Percentiles rank a stretch among this genome's conserved stretches.
These are phyloP conservation scores for Jamesozyma hellenica DNA, from an alignment of 805 yeast genomes.

Conservation along the genomic window DNA sequence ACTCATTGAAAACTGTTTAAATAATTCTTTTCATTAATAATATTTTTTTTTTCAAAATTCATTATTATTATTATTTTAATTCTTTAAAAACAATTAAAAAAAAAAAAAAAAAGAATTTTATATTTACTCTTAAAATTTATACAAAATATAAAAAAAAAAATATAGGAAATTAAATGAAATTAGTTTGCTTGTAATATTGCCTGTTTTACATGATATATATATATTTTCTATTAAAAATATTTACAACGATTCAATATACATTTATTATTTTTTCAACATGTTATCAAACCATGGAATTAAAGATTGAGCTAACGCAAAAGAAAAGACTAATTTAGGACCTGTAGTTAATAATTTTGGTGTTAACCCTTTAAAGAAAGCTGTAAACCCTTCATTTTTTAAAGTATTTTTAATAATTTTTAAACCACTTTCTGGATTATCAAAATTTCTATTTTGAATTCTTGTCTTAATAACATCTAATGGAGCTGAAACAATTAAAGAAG, in stretches of 20 bases:
- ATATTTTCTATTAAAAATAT: no score
- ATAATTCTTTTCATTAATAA: no score
- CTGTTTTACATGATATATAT: no score
- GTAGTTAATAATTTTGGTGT: slow-evolving; percentile 94
- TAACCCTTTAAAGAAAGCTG: slow-evolving; percentile 91
- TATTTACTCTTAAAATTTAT: no score
- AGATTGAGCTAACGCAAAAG: slow-evolving; percentile 95
- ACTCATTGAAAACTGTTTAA: no score
- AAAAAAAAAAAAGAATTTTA: no score
- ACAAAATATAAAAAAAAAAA: no score
- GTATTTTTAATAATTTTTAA: slow-evolving; percentile 86
- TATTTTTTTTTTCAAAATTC: no score
- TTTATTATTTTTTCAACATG: slow-evolving; percentile 32
- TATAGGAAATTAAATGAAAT: no score
- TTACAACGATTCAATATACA: no score
- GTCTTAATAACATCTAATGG: slow-evolving; percentile 98
- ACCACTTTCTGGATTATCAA: slow-evolving; percentile 92
- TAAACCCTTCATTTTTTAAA: slow-evolving; percentile 79
- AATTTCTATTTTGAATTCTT: slow-evolving; percentile 92
- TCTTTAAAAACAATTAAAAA: no score
- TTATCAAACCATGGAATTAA: slow-evolving; percentile 93
- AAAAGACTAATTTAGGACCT: slow-evolving; percentile 95
- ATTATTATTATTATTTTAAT: neutral
- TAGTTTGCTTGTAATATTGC: no score
- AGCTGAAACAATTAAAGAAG: slow-evolving; percentile 92